Conservation (phyloP, 2,329 filamentous ascomycete species). For the Aspergillus japonicus region DNA sequence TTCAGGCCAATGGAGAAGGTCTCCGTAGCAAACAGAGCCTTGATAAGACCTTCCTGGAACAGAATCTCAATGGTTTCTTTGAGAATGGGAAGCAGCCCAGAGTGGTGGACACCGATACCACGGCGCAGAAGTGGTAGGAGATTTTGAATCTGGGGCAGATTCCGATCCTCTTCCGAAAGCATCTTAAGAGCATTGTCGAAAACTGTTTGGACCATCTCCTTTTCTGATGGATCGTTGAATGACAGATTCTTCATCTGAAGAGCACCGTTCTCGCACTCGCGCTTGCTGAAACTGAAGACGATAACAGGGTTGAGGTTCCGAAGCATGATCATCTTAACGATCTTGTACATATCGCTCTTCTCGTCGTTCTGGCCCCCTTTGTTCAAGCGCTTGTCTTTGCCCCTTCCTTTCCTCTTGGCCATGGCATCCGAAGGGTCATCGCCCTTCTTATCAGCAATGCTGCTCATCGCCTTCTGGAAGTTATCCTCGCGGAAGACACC, state of each 20-base stretch:
- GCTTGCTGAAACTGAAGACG: slow-evolving; percentile 98
- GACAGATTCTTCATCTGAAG: slow-evolving; percentile 80
- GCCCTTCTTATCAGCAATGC: slow-evolving; percentile 84
- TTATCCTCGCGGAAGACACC: slow-evolving; percentile 95
- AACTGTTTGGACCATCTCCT: slow-evolving; percentile 89
- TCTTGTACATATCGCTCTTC: slow-evolving; percentile 87
- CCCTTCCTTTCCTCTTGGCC: slow-evolving; percentile 79
- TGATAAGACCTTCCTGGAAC: slow-evolving; percentile 97
- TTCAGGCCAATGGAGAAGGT: slow-evolving; percentile 98
- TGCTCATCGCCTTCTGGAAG: slow-evolving; percentile 91
- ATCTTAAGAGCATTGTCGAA: slow-evolving; percentile 92
- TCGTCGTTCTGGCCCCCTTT: slow-evolving; percentile 71
- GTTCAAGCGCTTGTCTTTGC: slow-evolving; percentile 87
- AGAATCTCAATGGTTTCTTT: slow-evolving; percentile 99
- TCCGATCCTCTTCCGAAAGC: slow-evolving; percentile 85
- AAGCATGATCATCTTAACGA: slow-evolving; percentile 97
- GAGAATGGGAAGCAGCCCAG: slow-evolving; percentile 86
- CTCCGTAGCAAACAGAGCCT: slow-evolving; percentile 95
- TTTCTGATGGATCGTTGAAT: slow-evolving; percentile 96
- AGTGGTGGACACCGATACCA: slow-evolving; percentile 97
- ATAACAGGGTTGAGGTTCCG: slow-evolving; percentile 98
- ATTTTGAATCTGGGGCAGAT: slow-evolving; percentile 85
- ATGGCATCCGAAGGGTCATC: slow-evolving; percentile 76
- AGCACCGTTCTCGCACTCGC: slow-evolving; percentile 89
- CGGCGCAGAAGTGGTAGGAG: slow-evolving; percentile 83